These are phyloP conservation scores for Penicillium canescens DNA, from an alignment of 495 filamentous ascomycete genomes.

Conservation along the genomic window DNA sequence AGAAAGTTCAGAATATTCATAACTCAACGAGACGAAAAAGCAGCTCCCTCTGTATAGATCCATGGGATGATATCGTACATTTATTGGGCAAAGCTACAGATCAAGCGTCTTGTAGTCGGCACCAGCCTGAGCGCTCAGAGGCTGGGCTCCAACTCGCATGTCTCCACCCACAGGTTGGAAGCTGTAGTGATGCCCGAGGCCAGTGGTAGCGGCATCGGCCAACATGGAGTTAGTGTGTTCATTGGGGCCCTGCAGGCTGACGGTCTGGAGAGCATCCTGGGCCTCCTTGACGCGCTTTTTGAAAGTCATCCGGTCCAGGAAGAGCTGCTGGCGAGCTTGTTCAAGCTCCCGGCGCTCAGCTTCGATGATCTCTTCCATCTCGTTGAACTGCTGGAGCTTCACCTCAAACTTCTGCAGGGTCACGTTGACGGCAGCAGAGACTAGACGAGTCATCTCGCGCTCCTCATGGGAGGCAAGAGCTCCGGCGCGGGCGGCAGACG, in stretches of 20 bases:
- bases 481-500: slow-evolving; percentile 80
- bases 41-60: slow-evolving; percentile 11
- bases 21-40: slow-evolving; percentile 17
- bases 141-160: slow-evolving; percentile 55
- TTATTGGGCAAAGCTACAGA: slow-evolving; percentile 35
- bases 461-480: slow-evolving; percentile 94
- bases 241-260: slow-evolving; percentile 53
- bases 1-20: slow-evolving; percentile 29
- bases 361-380: slow-evolving; percentile 89
- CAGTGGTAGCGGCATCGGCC: slow-evolving; percentile 43
- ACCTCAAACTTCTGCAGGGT: slow-evolving; percentile 81
- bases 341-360: slow-evolving; percentile 92
- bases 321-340: slow-evolving; percentile 84
- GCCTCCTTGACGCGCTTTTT: slow-evolving; percentile 82
- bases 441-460: slow-evolving; percentile 89
- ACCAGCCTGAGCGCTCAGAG: slow-evolving; percentile 62
- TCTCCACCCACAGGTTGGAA: slow-evolving; percentile 54
- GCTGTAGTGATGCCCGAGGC: slow-evolving; percentile 57
- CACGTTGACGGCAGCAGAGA: slow-evolving; percentile 80
- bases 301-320: slow-evolving; percentile 86
- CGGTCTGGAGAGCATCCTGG: slow-evolving; percentile 71
- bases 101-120: slow-evolving; percentile 51
- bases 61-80: slow-evolving; percentile 29
- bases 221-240: slow-evolving; percentile 58
- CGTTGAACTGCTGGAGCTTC: slow-evolving; percentile 89